Conservation (phyloP, 1,139 yeast species). For the Candida tetrigidarum region DNA sequence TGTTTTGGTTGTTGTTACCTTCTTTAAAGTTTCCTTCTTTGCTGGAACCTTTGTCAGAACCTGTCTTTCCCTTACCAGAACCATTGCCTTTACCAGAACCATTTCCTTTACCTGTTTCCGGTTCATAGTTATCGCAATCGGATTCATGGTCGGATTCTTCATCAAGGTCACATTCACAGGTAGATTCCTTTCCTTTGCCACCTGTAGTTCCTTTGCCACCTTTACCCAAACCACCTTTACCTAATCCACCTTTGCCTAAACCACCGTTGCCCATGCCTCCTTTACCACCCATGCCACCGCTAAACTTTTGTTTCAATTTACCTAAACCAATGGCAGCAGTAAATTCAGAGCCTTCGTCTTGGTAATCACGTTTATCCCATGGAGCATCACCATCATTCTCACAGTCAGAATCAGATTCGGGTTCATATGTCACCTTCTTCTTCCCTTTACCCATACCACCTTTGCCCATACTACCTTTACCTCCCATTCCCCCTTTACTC, state of each 20-base stretch:
- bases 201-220: not conserved
- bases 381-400: constrained; percentile 6
- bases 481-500: not conserved
- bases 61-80: too few relatives aligned
- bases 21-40: not conserved
- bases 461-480: not conserved
- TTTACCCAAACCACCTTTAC: not conserved
- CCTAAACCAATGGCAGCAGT: constrained; percentile 10
- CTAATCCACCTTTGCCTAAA: not conserved
- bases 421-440: not conserved
- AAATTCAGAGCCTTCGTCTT: constrained; percentile 2
- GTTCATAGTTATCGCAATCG: too few relatives aligned
- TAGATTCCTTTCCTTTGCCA: too few relatives aligned
- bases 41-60: too few relatives aligned
- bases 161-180: too few relatives aligned
- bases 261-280: not conserved
- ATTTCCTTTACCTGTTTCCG: too few relatives aligned
- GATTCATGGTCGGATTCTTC: too few relatives aligned
- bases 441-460: not conserved
- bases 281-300: constrained; percentile 6
- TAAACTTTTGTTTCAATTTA: constrained; percentile 10
- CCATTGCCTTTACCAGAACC: too few relatives aligned
- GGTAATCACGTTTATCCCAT: constrained; percentile 4
- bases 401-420: not conserved
- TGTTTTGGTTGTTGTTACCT: not conserved